A percentile compares a stretch with the other conserved stretches of the same genome.
Evolutionary conservation across 1,139 yeast species (phyloP).

Genomic region (Fermentozyma sake): DNA sequence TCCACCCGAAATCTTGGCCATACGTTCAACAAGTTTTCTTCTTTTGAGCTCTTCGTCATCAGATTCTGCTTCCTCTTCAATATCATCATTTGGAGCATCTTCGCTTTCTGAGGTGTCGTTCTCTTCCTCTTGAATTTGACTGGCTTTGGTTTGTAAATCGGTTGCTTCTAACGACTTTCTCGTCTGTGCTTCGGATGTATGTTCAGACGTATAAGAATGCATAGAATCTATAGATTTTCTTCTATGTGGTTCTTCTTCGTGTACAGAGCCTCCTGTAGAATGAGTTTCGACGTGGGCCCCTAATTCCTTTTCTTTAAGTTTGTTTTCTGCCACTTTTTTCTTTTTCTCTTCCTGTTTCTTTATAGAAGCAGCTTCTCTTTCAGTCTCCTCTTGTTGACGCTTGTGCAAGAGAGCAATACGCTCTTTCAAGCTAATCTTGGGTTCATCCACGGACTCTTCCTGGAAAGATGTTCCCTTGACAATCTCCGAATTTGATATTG

Average conservation of each 20-base stretch:
- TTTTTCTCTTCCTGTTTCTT: slow-evolving; percentile 56
- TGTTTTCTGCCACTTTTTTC: slow-evolving; percentile 37
- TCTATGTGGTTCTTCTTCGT: slow-evolving; percentile 2
- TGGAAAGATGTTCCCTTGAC: slow-evolving; percentile 19
- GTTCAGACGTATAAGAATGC: slow-evolving; percentile 1
- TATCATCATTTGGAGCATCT: slow-evolving; percentile 17
- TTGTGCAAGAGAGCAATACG: slow-evolving; percentile 81
- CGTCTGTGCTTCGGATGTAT: slow-evolving; percentile 1
- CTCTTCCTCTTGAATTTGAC: slow-evolving; percentile 3
- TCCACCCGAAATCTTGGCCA: slow-evolving; percentile 94
- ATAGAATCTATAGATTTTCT: slow-evolving; percentile 2
- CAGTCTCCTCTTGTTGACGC: slow-evolving; percentile 78
- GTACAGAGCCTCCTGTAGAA: slow-evolving; percentile 2
- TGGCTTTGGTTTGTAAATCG: too few species aligned
- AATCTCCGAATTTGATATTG: slow-evolving; percentile 16
- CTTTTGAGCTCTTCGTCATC: slow-evolving; percentile 80
- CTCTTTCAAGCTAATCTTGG: slow-evolving; percentile 80
- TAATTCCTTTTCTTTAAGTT: slow-evolving; percentile 8
- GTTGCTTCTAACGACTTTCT: slow-evolving; percentile 1
- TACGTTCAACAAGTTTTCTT: slow-evolving; percentile 79
- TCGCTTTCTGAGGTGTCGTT: slow-evolving; percentile 7
- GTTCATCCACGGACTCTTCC: slow-evolving; percentile 45
- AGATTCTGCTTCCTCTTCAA: slow-evolving; percentile 27
- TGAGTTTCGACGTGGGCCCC: slow-evolving; percentile 4
- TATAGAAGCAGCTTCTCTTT: slow-evolving; percentile 60